Conservation (phyloP, 2,329 filamentous ascomycete genomes). For the Exophiala dermatitidis region DNA sequence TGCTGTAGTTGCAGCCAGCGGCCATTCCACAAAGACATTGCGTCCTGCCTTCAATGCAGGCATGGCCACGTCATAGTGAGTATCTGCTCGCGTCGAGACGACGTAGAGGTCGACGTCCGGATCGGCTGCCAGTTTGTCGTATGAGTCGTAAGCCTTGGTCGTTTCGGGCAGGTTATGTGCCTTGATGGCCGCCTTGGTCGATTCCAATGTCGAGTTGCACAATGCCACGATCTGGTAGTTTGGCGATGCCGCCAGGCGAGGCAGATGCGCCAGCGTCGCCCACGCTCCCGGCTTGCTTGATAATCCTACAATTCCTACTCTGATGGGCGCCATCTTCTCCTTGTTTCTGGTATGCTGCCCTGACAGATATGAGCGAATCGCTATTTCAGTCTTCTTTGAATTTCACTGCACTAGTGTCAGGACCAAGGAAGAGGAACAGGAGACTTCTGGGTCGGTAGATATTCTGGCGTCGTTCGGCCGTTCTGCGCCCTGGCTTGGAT, state of each 20-base stretch:
- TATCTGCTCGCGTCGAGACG: slow-evolving; percentile 48
- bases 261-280: slow-evolving; percentile 51
- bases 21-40: slow-evolving; percentile 52
- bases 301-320: slow-evolving; percentile 53
- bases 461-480: no score
- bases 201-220: slow-evolving; percentile 44
- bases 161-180: slow-evolving; percentile 38
- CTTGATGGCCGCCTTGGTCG: slow-evolving; percentile 41
- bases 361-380: no score
- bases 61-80: slow-evolving; percentile 42
- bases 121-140: slow-evolving; percentile 45
- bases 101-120: slow-evolving; percentile 50
- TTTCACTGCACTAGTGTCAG: no score
- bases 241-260: slow-evolving; percentile 47
- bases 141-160: slow-evolving; percentile 47
- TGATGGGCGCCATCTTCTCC: slow-evolving; percentile 44
- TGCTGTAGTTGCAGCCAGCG: slow-evolving; percentile 42
- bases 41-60: slow-evolving; percentile 49
- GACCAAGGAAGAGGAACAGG: no score
- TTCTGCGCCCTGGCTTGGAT: no score
- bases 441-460: no score
- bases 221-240: slow-evolving; percentile 48
- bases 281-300: slow-evolving; percentile 49
- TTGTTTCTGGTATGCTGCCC: no score
- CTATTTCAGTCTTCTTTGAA: no score